A percentile compares a stretch with the other conserved stretches of the same genome.
Evolutionary conservation across 805 yeast genomes (phyloP).

Genomic region (Barnettozyma siamensis): DNA sequence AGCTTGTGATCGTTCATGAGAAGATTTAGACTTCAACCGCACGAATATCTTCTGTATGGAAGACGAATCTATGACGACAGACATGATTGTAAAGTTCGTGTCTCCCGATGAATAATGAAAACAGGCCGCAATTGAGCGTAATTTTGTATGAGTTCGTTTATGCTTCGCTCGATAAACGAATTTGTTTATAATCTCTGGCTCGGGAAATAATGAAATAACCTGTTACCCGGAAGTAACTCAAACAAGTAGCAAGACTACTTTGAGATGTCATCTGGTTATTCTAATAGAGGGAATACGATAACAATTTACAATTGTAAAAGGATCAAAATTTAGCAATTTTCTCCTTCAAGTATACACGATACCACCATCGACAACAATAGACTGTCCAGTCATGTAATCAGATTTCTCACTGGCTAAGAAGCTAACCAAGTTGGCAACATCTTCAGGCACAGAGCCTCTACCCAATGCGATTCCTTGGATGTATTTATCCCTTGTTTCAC

Average conservation of each 20-base stretch:
- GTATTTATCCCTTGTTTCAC: constrained; percentile 23
- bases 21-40: constrained; percentile 30
- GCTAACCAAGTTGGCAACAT: constrained; percentile 30
- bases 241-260: too few relatives aligned
- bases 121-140: background rate
- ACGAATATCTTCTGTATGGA: constrained; percentile 33
- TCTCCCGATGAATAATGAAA: background rate
- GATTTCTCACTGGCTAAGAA: constrained; percentile 33
- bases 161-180: background rate
- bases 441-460: constrained; percentile 31
- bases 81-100: background rate
- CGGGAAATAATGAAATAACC: background rate
- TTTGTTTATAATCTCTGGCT: background rate
- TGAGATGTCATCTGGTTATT: too few relatives aligned
- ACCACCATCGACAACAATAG: constrained; percentile 34
- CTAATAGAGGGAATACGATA: background rate
- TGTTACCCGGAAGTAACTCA: background rate
- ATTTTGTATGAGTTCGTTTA: background rate
- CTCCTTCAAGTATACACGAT: constrained; percentile 12
- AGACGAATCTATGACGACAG: constrained; percentile 14
- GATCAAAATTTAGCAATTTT: background rate
- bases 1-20: constrained; percentile 38
- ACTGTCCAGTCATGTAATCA: constrained; percentile 32
- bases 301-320: too few relatives aligned
- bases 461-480: constrained; percentile 29